Base-by-base conservation (phyloP, 371 early-diverging fungal genomes). In the Rhizopus sp. region DNA sequence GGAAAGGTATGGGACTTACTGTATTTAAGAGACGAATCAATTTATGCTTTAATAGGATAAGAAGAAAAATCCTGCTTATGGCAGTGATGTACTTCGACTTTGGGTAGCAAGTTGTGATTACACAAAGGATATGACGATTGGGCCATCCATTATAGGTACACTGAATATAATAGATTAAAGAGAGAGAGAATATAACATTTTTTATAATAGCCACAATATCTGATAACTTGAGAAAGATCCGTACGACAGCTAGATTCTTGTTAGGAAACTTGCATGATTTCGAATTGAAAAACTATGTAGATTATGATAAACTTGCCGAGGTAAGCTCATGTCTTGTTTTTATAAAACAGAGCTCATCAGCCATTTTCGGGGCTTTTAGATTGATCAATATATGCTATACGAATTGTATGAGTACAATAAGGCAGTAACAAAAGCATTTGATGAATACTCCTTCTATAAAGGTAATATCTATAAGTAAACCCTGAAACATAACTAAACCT, bases 101-200 rank as follows among this genome's bases (percentile, higher is more conserved):
- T 92, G 93, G 89, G 88, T 91, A 4, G 93, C 93, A 4, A 89
- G 87, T 6, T 85, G 92, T 46, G 92, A 95, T 67, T 92, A 90
- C 59, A 86, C 89, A 8, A 75, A 79, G 56, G 94, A 95, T 60
- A 84, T 93, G 23, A 73, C 81, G 29, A 84, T 95, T 50, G 92
- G 93, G 0, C 82, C 82, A 39, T 77, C 78, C 4, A 75, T 92
- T 15, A 74, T 93, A 56, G 69, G 80, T 80, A 73, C 23, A 23
- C 23, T 23, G 23, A 57, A 63, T 47, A 17, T 16, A 23, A 23
- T 23, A 46, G 3, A 23, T 9, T 30, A 7, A n/a, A 47, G 31
- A 35, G 13, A 55, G 13, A 10, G 0, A 9, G 23, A 13, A 13
- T 23, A 13, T 45, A 35, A 10, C 4, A 41, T 8, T 9, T 13